Conservation (phyloP, 2,329 filamentous ascomycete species). For the Dissoconium aciculare region DNA sequence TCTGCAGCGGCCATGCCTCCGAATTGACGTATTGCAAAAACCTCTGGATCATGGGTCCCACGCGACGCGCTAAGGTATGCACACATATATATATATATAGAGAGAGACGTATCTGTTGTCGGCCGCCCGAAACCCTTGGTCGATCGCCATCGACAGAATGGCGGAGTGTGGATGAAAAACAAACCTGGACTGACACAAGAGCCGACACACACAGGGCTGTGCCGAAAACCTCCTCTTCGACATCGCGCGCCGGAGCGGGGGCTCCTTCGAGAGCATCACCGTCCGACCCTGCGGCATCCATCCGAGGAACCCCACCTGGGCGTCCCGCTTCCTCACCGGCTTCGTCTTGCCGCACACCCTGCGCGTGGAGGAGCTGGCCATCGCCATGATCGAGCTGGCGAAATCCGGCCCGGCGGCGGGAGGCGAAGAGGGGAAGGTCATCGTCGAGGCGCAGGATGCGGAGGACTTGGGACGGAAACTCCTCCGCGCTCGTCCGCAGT, state of each 20-base stretch:
- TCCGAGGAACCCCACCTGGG: not conserved
- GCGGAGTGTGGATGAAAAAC: too few relatives aligned
- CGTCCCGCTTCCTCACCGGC: not conserved
- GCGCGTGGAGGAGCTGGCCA: not conserved
- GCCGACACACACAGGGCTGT: not conserved
- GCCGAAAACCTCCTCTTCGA: not conserved
- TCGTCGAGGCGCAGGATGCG: not conserved
- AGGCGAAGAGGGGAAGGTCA: too few relatives aligned
- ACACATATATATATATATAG: not conserved
- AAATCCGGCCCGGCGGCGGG: not conserved
- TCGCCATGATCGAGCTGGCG: not conserved
- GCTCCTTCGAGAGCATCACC: not conserved
- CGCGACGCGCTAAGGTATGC: not conserved
- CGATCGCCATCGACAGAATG: too few relatives aligned
- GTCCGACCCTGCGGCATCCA: not conserved
- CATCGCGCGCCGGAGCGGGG: not conserved
- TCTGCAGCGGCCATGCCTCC: not conserved
- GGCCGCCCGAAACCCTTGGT: too few relatives aligned
- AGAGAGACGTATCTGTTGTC: too few relatives aligned
- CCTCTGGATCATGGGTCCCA: constrained; percentile 1
- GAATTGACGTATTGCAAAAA: not conserved
- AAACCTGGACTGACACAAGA: too few relatives aligned
- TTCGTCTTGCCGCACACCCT: constrained; percentile 1
- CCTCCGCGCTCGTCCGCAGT: too few relatives aligned
- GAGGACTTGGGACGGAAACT: not conserved